Base-by-base conservation (phyloP, 257 asterid species). In the Solanum verrucosum region DNA sequence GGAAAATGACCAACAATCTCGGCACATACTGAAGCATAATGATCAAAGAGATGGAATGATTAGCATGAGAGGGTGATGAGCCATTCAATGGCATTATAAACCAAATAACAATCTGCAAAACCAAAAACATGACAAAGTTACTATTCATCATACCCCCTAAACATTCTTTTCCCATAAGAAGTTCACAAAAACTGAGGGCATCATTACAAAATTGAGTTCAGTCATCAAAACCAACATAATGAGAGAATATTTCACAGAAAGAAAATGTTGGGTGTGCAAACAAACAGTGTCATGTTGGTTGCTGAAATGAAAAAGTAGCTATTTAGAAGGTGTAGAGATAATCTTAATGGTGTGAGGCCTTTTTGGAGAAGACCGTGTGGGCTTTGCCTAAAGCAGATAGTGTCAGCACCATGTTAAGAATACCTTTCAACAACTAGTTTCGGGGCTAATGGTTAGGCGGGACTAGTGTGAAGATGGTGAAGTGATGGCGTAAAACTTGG, bases 21-120 rank as follows among this genome's bases (percentile, higher is more conserved):
- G 99, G 99, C 75, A 96, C 88, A 90, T 94, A 96, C 87, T 96
- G 99, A 77, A 96, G 93, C 88, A 96, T 93, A 86, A 96, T 96
- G 25, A 95, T 95, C 87, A 95, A 46, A 15, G 96, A 74, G 60
- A 96, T 91, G 49, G 97, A 91, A 67, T 95, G 98, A 68, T 95
- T 96, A 1, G 95, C 92, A 60, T 92, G 92, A 75, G 93, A 91
- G 27, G 93, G 95, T 27, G 90, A 87, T 40, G 34, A 92, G 37
- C 70, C 87, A 74, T 44, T 87, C 37, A 92, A 60, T 20, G 98
- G 98, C 97, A 94, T 95, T n/a, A 92, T 83, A 27, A 95, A 91
- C 95, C 94, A 94, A 38, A 93, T 95, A 23, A 94, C 93, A 74
- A 93, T 89, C 99, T 96, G 96, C 89, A 40, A 68, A 21, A 16